Evolutionary conservation across 306 rosid species (phyloP).

Genomic region (Urtica urens): DNA sequence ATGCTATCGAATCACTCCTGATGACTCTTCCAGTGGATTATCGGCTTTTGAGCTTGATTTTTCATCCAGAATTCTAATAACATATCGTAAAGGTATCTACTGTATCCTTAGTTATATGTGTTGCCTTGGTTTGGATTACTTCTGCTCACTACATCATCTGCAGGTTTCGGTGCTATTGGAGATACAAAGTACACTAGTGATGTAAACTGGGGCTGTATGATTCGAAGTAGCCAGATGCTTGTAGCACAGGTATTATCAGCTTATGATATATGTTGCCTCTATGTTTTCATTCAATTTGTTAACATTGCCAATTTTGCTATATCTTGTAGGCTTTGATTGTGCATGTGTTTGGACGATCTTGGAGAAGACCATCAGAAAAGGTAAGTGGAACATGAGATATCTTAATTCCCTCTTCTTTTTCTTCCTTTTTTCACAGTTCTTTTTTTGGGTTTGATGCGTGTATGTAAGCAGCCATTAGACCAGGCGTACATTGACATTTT

Average conservation of each 20-base stretch:
- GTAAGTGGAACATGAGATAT: too few species aligned
- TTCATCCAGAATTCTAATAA: conserved; percentile 65
- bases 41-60: conserved; percentile 64
- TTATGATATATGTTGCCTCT: not conserved
- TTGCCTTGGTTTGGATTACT: not conserved
- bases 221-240: conserved; percentile 98
- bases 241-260: conserved; percentile 64
- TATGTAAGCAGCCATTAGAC: conserved; percentile 51
- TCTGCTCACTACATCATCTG: conserved; percentile 11
- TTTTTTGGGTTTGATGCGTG: not conserved
- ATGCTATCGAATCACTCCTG: conserved; percentile 48
- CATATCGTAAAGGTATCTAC: conserved; percentile 84
- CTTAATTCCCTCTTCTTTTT: too few species aligned
- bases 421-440: not conserved
- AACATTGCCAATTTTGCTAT: conserved; percentile 14
- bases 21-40: conserved; percentile 35
- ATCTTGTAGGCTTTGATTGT: conserved; percentile 63
- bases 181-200: conserved; percentile 84
- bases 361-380: conserved; percentile 60
- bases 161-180: conserved; percentile 70
- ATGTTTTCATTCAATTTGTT: not conserved
- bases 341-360: conserved; percentile 78
- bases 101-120: not conserved
- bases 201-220: conserved; percentile 96
- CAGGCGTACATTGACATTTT: conserved; percentile 52